Conservation (phyloP, 495 filamentous ascomycete species). For the Penicillium manginii region DNA sequence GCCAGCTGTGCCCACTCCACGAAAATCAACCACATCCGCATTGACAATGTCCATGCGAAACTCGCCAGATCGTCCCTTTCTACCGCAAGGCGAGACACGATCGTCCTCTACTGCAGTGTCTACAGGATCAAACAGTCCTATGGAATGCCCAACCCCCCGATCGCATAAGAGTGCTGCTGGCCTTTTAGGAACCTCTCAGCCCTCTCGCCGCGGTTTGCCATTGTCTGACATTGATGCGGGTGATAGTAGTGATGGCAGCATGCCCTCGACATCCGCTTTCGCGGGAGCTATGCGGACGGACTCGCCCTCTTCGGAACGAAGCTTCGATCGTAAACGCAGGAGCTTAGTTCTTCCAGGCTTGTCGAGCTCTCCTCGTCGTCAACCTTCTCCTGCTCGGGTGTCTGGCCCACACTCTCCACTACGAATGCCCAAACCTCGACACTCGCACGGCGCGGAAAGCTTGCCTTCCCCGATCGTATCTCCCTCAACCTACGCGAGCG, state of each 20-base stretch:
- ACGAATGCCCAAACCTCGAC: constrained; percentile 80
- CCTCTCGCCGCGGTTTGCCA: constrained; percentile 69
- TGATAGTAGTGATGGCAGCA: constrained; percentile 84
- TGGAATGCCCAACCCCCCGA: constrained; percentile 87
- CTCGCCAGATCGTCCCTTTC: constrained; percentile 37
- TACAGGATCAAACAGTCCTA: constrained; percentile 83
- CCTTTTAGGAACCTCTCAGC: constrained; percentile 63
- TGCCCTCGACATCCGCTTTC: constrained; percentile 73
- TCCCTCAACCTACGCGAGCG: constrained; percentile 78
- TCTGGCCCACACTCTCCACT: constrained; percentile 83
- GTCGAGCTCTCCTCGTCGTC: constrained; percentile 74
- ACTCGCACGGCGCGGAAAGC: constrained; percentile 73
- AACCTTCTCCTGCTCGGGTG: constrained; percentile 79
- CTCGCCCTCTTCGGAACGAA: constrained; percentile 86
- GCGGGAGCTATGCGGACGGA: constrained; percentile 74
- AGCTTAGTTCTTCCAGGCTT: constrained; percentile 78
- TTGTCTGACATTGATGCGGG: constrained; percentile 77
- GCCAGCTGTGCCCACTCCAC: constrained; percentile 22
- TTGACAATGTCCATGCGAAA: constrained; percentile 50
- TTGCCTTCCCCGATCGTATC: constrained; percentile 87
- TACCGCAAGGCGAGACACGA: constrained; percentile 44
- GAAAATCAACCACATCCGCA: constrained; percentile 36
- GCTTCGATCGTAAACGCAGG: constrained; percentile 79
- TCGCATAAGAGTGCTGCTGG: constrained; percentile 75
- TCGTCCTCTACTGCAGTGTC: constrained; percentile 68